Conservation (phyloP, 2,329 filamentous ascomycete species). For the Phaeophleospora eucalypticola region DNA sequence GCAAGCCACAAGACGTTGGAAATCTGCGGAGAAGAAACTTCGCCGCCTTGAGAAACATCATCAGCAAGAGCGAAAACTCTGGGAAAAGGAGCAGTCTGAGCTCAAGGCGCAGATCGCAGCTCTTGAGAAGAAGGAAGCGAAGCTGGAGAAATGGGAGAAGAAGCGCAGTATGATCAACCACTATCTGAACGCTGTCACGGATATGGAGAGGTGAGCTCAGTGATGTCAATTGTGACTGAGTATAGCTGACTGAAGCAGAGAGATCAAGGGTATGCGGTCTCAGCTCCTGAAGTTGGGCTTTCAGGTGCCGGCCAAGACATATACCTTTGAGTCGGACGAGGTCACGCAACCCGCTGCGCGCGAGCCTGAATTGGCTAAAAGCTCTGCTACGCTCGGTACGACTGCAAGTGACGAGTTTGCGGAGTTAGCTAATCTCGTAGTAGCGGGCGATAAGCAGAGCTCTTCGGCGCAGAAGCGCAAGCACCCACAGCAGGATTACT, state of each 20-base stretch:
- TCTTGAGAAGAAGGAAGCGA: conserved; percentile 24
- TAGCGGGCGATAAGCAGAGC: conserved; percentile 14
- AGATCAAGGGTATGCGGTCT: conserved; percentile 28
- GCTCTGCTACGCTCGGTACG: conserved; percentile 17
- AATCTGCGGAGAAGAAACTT: conserved; percentile 20
- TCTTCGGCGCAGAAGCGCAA: conserved; percentile 32
- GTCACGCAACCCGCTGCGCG: no score
- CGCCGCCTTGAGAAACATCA: conserved; percentile 20
- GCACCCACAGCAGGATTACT: conserved; percentile 22
- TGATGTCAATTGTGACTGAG: not conserved
- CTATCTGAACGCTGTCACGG: conserved; percentile 34
- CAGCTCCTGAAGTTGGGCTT: conserved; percentile 30
- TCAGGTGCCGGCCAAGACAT: conserved; percentile 24
- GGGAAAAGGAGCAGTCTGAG: conserved; percentile 21
- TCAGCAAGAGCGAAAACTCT: conserved; percentile 25
- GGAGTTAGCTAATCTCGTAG: conserved; percentile 4
- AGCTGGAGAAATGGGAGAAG: conserved; percentile 32
- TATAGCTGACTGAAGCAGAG: conserved; percentile 19
- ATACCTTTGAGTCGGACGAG: conserved; percentile 16
- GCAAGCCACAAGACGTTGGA: conserved; percentile 22
- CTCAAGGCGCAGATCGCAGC: conserved; percentile 18
- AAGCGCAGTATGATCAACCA: conserved; percentile 33
- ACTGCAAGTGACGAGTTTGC: not conserved
- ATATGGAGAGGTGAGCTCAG: conserved; percentile 32
- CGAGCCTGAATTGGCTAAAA: no score